Conservation (phyloP, 139 green algal genomes). For the Micromonas pusilla region DNA sequence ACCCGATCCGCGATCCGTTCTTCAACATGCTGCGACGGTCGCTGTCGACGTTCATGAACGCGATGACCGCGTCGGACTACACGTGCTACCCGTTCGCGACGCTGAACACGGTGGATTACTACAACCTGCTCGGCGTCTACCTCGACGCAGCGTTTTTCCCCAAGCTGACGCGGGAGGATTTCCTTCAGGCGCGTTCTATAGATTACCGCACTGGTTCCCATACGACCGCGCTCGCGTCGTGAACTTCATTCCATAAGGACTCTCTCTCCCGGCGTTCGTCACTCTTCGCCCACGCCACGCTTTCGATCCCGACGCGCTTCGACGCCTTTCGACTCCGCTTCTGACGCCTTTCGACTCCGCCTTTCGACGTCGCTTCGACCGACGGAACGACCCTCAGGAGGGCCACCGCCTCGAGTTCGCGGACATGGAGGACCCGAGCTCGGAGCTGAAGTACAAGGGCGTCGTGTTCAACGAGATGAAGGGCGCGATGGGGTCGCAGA, state of each 20-base stretch:
- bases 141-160: slow-evolving; percentile 31
- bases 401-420: slow-evolving; percentile 31
- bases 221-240: too few relatives aligned
- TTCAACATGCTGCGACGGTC: slow-evolving; percentile 33
- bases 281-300: too few relatives aligned
- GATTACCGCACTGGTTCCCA: too few relatives aligned
- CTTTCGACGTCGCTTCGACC: too few relatives aligned
- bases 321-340: too few relatives aligned
- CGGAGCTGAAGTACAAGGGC: slow-evolving; percentile 24
- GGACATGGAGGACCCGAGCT: slow-evolving; percentile 15
- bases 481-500: slow-evolving; percentile 30
- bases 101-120: slow-evolving; percentile 27
- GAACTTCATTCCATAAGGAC: too few relatives aligned
- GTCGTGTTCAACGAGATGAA: slow-evolving; percentile 37
- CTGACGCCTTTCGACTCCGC: too few relatives aligned
- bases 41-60: slow-evolving; percentile 35
- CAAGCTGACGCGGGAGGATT: slow-evolving; percentile 22
- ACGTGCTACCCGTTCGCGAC: slow-evolving; percentile 32
- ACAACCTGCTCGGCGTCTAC: slow-evolving; percentile 31
- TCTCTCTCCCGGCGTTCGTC: too few relatives aligned
- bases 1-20: slow-evolving; percentile 32
- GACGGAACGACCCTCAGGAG: too few relatives aligned
- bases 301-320: too few relatives aligned
- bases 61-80: slow-evolving; percentile 30
- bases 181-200: too few relatives aligned